Conservation (phyloP, 2,329 filamentous ascomycete species). For the Aphanocladium album region DNA sequence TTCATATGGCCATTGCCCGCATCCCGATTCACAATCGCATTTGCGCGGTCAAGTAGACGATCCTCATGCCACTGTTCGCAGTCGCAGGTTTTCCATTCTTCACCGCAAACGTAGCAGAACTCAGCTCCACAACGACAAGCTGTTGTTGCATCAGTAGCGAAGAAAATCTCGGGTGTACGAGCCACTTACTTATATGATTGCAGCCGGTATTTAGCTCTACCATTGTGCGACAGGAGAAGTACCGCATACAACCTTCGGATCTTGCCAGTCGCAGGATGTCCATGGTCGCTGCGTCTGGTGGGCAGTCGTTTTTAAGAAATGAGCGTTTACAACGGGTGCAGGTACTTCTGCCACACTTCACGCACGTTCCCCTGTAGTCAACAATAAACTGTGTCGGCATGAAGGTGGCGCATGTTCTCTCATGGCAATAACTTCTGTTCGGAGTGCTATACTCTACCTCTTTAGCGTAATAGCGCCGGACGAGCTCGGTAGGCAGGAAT, state of each 20-base stretch:
- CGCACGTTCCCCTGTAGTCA: too few species aligned
- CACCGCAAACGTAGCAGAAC: constrained; percentile 46
- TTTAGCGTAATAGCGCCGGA: constrained; percentile 37
- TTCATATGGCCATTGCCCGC: not conserved
- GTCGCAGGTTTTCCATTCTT: constrained; percentile 33
- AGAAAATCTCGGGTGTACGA: too few species aligned
- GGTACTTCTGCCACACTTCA: too few species aligned
- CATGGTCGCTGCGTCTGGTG: too few species aligned
- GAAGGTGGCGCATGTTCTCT: too few species aligned
- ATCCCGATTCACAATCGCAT: constrained; percentile 26
- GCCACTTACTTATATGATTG: constrained; percentile 49
- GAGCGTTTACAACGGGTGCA: too few species aligned
- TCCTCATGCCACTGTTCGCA: constrained; percentile 36
- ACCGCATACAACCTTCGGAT: constrained; percentile 40
- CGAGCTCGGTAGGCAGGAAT: constrained; percentile 32
- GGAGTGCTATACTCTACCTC: constrained; percentile 43
- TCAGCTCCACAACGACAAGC: constrained; percentile 41
- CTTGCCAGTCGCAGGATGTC: too few species aligned
- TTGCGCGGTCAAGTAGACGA: constrained; percentile 27
- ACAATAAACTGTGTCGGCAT: too few species aligned
- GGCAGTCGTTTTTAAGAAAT: too few species aligned
- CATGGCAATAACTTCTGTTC: constrained; percentile 30
- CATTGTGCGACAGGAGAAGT: constrained; percentile 37
- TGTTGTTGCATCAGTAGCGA: constrained; percentile 15
- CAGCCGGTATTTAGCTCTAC: constrained; percentile 47